These are phyloP conservation scores for Aspergillus sergii DNA, from an alignment of 2,329 filamentous ascomycete species.

Conservation along the genomic window DNA sequence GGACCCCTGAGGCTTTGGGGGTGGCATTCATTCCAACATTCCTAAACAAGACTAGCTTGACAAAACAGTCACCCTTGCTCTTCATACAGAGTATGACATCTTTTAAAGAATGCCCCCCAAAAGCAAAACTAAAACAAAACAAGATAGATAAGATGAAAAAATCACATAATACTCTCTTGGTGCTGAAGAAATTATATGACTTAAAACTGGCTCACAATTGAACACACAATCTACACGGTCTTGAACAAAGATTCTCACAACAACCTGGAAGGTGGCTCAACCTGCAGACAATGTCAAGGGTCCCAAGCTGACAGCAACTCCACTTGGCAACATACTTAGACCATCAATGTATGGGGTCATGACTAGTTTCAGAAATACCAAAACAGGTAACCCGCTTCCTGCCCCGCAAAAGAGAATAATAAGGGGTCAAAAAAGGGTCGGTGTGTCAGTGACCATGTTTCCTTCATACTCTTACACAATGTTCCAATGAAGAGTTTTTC, in stretches of 20 bases:
- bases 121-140: neutral
- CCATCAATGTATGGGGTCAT: neutral
- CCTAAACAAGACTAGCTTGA: neutral
- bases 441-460: neutral
- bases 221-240: neutral
- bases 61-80: neutral
- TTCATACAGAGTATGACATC: neutral
- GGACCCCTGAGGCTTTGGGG: neutral
- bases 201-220: neutral
- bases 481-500: neutral
- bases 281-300: neutral
- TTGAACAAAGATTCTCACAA: neutral
- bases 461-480: neutral
- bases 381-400: neutral
- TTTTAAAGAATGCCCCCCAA: neutral
- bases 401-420: constrained; percentile 1
- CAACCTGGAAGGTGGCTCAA: neutral
- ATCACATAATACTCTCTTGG: neutral
- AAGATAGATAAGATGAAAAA: neutral
- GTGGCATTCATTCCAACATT: neutral
- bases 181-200: neutral
- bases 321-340: constrained; percentile 1
- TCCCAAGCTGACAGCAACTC: neutral
- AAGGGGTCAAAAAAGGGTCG: constrained; percentile 1
- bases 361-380: constrained; percentile 7